Evolutionary conservation across 495 filamentous ascomycete genomes (phyloP), one percentile per base, ranked within the genome.

Genomic region (Oidiodendron maius): DNA sequence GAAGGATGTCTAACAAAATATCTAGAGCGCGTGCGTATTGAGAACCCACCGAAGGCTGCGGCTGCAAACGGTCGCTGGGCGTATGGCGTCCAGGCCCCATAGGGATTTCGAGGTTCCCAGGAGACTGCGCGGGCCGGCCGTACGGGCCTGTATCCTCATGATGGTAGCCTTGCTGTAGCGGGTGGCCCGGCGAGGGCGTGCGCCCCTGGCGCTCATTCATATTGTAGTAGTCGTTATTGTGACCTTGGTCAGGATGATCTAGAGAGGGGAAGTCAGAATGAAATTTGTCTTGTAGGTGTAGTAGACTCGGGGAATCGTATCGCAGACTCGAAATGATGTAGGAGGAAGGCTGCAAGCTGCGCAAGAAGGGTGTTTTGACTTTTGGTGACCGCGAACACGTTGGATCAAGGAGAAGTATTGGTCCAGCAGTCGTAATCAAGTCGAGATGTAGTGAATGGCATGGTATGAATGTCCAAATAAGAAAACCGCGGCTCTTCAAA

Each of bases 21-120:
- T 20, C 18, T 21, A 3, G 1, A 3, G 23, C 25, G 3, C 3
- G 9, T 34, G 3, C 28, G 10, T 4, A 44, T 18, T 40, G 15
- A 23, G 44, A 40, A 71, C 81, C 72, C 57, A 86, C 82, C 36
- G 86, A 86, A 45, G 82, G 86, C 65, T 89, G 86, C 41, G 82
- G 75, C 26, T 80, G 75, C 42, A 89, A 68, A 26, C 80, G 64
- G 70, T 91, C 86, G 44, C 71, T 78, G 1, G 80, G 67, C 21
- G 58, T 58, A 49, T 68, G 59, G 58, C 71, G 56, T 53, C 67
- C 60, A 53, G 73, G 83, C 25, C 67, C 80, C 68, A 69, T 75
- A 51, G 80, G 87, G 64, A 91, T 87, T 38, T 86, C 77, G 39
- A 90, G 70, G 46, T 77, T 78, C 49, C 41, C 61, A 36, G 51